Conservation (phyloP, 495 filamentous ascomycete genomes). For the Corynascus novoguineensis region DNA sequence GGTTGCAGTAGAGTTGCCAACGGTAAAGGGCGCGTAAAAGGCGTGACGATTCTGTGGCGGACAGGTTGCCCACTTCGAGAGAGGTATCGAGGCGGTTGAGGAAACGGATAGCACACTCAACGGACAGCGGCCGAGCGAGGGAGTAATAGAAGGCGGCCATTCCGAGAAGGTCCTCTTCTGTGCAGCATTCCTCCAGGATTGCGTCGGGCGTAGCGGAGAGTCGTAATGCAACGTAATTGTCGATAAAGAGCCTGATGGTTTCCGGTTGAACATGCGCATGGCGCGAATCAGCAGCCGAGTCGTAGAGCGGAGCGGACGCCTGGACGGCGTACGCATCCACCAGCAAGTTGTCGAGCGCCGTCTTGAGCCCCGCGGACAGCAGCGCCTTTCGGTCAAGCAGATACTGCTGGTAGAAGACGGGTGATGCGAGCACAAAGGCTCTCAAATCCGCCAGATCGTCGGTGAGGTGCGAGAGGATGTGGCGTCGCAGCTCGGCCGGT, state of each 20-base stretch:
- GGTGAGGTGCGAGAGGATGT: slow-evolving; percentile 14
- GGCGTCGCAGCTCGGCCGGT: slow-evolving; percentile 12
- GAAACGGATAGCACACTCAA: slow-evolving; percentile 10
- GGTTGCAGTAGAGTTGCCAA: slow-evolving; percentile 27
- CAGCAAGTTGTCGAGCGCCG: slow-evolving; percentile 11
- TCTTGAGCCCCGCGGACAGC: slow-evolving; percentile 8
- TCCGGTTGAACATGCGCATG: background rate
- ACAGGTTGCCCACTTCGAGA: slow-evolving; percentile 5
- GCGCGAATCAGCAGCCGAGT: background rate
- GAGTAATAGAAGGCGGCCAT: slow-evolving; percentile 23
- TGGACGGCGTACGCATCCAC: slow-evolving; percentile 22
- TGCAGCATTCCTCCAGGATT: slow-evolving; percentile 2
- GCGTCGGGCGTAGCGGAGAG: background rate
- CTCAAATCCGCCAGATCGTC: slow-evolving; percentile 15
- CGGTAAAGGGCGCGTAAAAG: slow-evolving; percentile 29
- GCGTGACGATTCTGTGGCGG: slow-evolving; percentile 18
- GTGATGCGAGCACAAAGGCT: slow-evolving; percentile 25
- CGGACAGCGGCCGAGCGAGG: slow-evolving; percentile 21
- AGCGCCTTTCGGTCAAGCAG: slow-evolving; percentile 16
- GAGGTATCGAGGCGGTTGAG: slow-evolving; percentile 4
- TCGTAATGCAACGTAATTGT: slow-evolving; percentile 10
- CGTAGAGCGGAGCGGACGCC: background rate
- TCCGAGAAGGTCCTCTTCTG: slow-evolving; percentile 9
- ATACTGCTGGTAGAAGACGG: slow-evolving; percentile 30
- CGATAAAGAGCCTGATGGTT: slow-evolving; percentile 7